A percentile compares a stretch with the other conserved stretches of the same genome.
Evolutionary conservation across 805 yeast genomes (phyloP).

Genomic region (Kuraishia borneana): DNA sequence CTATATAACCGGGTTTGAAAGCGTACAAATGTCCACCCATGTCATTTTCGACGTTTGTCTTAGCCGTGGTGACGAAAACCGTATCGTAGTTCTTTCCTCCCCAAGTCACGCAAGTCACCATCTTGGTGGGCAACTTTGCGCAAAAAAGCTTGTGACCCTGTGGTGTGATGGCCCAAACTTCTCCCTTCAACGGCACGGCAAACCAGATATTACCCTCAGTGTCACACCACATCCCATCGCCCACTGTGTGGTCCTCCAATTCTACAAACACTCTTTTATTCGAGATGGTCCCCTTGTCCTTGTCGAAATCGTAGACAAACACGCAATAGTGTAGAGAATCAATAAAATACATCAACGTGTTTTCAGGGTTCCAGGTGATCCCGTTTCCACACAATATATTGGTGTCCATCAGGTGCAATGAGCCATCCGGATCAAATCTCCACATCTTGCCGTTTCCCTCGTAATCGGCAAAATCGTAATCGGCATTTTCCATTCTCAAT

Average conservation of each 20-base stretch:
- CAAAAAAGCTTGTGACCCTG: constrained; percentile 14
- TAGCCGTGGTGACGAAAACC: constrained; percentile 16
- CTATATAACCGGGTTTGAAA: constrained; percentile 12
- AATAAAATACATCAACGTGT: constrained; percentile 8
- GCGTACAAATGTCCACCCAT: constrained; percentile 21
- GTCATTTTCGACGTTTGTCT: constrained; percentile 7
- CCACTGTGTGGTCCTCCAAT: constrained; percentile 4
- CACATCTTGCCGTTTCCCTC: constrained; percentile 19
- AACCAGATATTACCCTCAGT: constrained; percentile 9
- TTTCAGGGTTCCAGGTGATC: constrained; percentile 10
- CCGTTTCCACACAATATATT: constrained; percentile 19
- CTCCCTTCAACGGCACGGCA: constrained; percentile 10
- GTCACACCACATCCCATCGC: constrained; percentile 10
- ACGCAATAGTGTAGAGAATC: constrained; percentile 7
- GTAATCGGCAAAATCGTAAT: no score
- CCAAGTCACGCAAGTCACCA: constrained; percentile 22
- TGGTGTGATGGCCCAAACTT: constrained; percentile 12
- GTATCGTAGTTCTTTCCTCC: constrained; percentile 18
- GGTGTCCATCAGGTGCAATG: constrained; percentile 12
- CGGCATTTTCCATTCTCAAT: no score
- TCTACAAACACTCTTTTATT: constrained; percentile 8
- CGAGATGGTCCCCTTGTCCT: constrained; percentile 6
- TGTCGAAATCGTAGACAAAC: constrained; percentile 8
- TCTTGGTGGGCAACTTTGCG: constrained; percentile 10
- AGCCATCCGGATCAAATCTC: constrained; percentile 22